Conservation (phyloP, 2,329 filamentous ascomycete species). For the Monosporascus cannonballus region DNA sequence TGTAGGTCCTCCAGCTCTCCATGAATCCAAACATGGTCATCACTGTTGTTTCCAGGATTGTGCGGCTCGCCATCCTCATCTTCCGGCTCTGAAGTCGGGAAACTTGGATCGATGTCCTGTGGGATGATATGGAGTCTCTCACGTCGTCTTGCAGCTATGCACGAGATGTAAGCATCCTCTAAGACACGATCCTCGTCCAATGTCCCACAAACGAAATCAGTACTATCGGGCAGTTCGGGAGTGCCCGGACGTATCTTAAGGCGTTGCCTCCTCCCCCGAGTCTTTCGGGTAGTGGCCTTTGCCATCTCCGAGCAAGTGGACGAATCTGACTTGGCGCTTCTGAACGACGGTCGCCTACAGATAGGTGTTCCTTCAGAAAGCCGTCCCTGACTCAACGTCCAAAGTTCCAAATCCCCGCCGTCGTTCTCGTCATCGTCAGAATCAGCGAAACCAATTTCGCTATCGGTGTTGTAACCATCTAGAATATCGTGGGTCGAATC, state of each 20-base stretch:
- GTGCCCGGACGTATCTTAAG: conserved; percentile 60
- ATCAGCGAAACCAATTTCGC: conserved; percentile 62
- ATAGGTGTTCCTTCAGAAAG: conserved; percentile 30
- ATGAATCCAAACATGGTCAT: conserved; percentile 63
- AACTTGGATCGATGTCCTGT: conserved; percentile 97
- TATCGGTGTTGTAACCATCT: conserved; percentile 70
- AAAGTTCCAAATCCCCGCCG: conserved; percentile 59
- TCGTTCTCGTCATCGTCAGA: conserved; percentile 61
- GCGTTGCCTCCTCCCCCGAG: conserved; percentile 28
- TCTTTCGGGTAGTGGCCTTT: conserved; percentile 22
- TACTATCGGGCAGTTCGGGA: conserved; percentile 89
- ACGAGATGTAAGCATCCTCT: conserved; percentile 89
- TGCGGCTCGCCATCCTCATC: conserved; percentile 71
- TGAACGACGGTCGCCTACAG: conserved; percentile 33
- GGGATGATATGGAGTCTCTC: conserved; percentile 78
- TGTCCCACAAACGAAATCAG: conserved; percentile 98
- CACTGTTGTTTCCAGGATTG: conserved; percentile 55
- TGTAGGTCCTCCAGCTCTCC: conserved; percentile 63
- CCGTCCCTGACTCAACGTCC: conserved; percentile 43
- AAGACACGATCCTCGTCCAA: conserved; percentile 90
- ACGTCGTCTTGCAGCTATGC: conserved; percentile 72
- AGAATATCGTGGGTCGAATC: conserved; percentile 43
- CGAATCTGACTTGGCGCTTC: conserved; percentile 52
- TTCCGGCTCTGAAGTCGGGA: conserved; percentile 89
- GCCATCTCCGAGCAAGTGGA: conserved; percentile 46